Conservation (phyloP, 345 rosid species). For the Adansonia digitata region DNA sequence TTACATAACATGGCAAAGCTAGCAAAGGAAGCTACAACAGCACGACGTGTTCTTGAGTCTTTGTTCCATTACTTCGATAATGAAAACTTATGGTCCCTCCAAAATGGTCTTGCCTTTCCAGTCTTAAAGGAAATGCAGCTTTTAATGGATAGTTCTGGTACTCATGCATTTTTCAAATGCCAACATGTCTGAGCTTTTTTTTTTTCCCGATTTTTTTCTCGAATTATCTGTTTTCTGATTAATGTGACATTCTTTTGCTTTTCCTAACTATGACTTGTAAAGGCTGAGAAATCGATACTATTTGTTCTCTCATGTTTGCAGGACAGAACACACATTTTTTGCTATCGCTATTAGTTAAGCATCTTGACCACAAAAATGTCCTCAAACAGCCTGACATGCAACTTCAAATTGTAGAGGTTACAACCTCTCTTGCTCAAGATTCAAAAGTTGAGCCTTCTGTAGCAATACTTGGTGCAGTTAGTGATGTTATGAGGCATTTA, state of each 20-base stretch:
- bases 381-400: conserved; percentile 73
- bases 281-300: conserved; percentile 5
- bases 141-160: conserved; percentile 82
- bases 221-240: not conserved
- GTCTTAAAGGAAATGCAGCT: conserved; percentile 85
- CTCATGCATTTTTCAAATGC: not conserved
- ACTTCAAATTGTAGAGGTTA: conserved; percentile 72
- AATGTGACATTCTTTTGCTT: conserved; percentile 1
- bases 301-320: conserved; percentile 24
- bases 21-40: conserved; percentile 88
- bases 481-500: conserved; percentile 84
- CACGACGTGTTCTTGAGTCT: conserved; percentile 82
- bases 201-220: not conserved
- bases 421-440: conserved; percentile 60
- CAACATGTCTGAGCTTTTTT: not conserved
- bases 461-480: conserved; percentile 70
- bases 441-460: conserved; percentile 69
- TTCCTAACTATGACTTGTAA: not conserved
- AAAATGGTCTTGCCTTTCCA: conserved; percentile 66
- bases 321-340: conserved; percentile 85
- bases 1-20: conserved; percentile 89
- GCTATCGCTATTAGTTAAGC: conserved; percentile 81
- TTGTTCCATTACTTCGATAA: conserved; percentile 80
- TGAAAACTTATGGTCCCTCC: conserved; percentile 68
- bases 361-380: conserved; percentile 91